Percentiles rank a stretch among this genome's conserved stretches.
These are phyloP conservation scores for Candida corydali DNA, from an alignment of 805 yeast species.

Conservation along the genomic window DNA sequence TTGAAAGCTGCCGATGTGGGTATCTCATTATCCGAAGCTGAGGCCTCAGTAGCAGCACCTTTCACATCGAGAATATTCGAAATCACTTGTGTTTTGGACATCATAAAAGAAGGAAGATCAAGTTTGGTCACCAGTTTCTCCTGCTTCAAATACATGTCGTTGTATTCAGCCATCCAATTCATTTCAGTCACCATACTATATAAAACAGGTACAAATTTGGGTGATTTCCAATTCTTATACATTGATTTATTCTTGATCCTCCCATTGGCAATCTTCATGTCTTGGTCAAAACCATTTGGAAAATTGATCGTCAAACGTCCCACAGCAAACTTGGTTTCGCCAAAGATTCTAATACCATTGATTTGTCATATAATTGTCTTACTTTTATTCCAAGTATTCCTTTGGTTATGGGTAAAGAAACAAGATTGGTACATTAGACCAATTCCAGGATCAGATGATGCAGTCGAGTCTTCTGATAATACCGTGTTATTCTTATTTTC, in stretches of 20 bases:
- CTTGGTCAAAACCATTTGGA: slow-evolving; percentile 85
- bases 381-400: slow-evolving; percentile 57
- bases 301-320: slow-evolving; percentile 71
- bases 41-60: slow-evolving; percentile 98
- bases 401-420: slow-evolving; percentile 60
- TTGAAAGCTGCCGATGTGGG: slow-evolving; percentile 97
- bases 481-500: slow-evolving; percentile 77
- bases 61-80: slow-evolving; percentile 89
- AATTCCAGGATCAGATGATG: slow-evolving; percentile 68
- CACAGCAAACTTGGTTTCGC: slow-evolving; percentile 87
- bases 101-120: slow-evolving; percentile 91
- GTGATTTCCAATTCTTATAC: slow-evolving; percentile 94
- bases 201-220: slow-evolving; percentile 85
- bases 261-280: slow-evolving; percentile 95
- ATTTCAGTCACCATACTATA: slow-evolving; percentile 81
- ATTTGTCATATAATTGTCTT: slow-evolving; percentile 70
- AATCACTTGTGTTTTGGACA: slow-evolving; percentile 87
- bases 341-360: slow-evolving; percentile 80
- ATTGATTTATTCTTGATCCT: slow-evolving; percentile 87
- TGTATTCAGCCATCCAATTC: slow-evolving; percentile 95
- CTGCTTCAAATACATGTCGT: slow-evolving; percentile 96
- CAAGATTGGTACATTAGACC: slow-evolving; percentile 79
- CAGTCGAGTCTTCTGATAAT: slow-evolving; percentile 84
- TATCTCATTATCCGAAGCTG: slow-evolving; percentile 92
- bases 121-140: slow-evolving; percentile 92